A percentile compares a stretch with the other conserved stretches of the same genome.
These are phyloP conservation scores for Penicillium sp. DNA, from an alignment of 2,329 filamentous ascomycete genomes.

Conservation along the genomic window DNA sequence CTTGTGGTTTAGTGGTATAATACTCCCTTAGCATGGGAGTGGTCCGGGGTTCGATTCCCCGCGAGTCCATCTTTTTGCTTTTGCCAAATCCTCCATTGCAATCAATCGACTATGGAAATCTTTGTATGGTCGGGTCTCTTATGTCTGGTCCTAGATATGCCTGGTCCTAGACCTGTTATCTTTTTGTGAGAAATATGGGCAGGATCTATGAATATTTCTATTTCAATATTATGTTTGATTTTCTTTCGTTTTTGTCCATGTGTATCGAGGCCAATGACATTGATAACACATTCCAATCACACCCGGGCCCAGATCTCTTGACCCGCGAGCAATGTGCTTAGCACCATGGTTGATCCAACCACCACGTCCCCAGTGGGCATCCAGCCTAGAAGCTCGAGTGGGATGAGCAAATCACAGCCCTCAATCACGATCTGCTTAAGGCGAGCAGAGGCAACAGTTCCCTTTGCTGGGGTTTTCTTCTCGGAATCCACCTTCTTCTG, in stretches of 20 bases:
- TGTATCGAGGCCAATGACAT: not conserved
- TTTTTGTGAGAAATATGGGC: not conserved
- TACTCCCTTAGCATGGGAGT: conserved; percentile 50
- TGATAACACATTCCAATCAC: conserved; percentile 1
- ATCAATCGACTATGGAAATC: not conserved
- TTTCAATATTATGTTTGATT: not conserved
- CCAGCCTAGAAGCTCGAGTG: conserved; percentile 62
- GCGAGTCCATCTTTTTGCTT: conserved; percentile 42
- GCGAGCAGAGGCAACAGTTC: conserved; percentile 28
- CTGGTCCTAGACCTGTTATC: not conserved
- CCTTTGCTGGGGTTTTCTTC: conserved; percentile 1
- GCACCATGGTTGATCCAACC: conserved; percentile 59
- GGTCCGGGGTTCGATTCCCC: conserved; percentile 52
- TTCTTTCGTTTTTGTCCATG: not conserved
- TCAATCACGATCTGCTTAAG: conserved; percentile 56
- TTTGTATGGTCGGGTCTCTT: not conserved
- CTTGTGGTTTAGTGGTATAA: conserved; percentile 51
- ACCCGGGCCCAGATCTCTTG: conserved; percentile 57
- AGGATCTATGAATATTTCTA: not conserved
- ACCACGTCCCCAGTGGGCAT: conserved; percentile 51
- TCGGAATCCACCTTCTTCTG: conserved; percentile 23
- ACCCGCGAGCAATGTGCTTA: conserved; percentile 62
- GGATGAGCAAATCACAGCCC: conserved; percentile 61
- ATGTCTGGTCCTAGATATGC: not conserved
- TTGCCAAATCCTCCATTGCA: not conserved